Evolutionary conservation across 1,284 basidiomycete genomes (phyloP).

Genomic region (Sporisorium reilianum): DNA sequence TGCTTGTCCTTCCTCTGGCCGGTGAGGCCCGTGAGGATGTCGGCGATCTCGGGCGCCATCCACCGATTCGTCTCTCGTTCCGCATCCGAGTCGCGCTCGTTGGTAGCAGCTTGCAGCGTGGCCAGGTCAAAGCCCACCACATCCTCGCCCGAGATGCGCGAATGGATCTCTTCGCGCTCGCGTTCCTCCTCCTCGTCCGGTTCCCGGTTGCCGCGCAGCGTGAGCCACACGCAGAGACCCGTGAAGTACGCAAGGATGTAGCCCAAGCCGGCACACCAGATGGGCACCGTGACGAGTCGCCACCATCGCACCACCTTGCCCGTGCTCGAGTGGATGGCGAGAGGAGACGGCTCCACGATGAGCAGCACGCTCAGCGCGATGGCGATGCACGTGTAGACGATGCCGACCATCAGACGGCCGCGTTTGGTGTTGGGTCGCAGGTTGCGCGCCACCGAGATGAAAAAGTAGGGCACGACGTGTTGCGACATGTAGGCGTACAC

Average conservation of each 20-base stretch:
- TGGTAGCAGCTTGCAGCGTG: constrained; percentile 39
- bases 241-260: constrained; percentile 58
- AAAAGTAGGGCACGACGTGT: constrained; percentile 56
- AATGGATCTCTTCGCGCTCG: constrained; percentile 46
- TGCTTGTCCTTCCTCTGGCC: constrained; percentile 48
- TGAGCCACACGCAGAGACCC: constrained; percentile 61
- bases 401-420: constrained; percentile 51
- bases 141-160: constrained; percentile 48
- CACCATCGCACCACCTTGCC: constrained; percentile 49
- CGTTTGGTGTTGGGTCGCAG: constrained; percentile 49
- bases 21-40: constrained; percentile 34
- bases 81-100: constrained; percentile 26
- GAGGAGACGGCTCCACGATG: constrained; percentile 45
- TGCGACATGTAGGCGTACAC: constrained; percentile 51
- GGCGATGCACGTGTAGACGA: constrained; percentile 41
- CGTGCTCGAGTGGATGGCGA: constrained; percentile 29
- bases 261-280: constrained; percentile 58
- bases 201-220: constrained; percentile 55
- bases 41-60: constrained; percentile 56
- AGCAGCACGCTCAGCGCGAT: constrained; percentile 50
- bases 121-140: constrained; percentile 36
- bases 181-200: constrained; percentile 51
- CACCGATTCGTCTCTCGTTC: constrained; percentile 37
- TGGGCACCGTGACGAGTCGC: constrained; percentile 46
- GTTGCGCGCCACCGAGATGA: constrained; percentile 51